Evolutionary conservation across 495 filamentous ascomycete species (phyloP), one percentile per base, ranked within the genome.

Genomic region (Aspergillus sparsus): DNA sequence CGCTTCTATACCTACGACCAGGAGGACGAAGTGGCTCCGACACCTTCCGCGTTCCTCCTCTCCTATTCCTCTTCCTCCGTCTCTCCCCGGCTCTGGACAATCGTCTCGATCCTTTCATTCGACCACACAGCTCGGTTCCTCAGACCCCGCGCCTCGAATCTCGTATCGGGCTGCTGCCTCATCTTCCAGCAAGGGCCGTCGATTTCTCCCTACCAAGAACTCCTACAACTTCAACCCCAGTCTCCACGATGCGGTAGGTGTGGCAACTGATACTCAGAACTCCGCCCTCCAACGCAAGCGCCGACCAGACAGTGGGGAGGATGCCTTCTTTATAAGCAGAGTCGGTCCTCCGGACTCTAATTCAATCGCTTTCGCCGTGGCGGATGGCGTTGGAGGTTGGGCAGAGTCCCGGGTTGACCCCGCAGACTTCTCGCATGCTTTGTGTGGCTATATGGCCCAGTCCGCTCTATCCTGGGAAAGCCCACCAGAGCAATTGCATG

Each of bases 301-400:
- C 53, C 80, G 90, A n/a, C 87, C 88, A 10, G 86, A 87, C 49
- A 91, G 88, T 51, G 94, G 94, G 10, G 92, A 98, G 70, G 94
- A 99, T 83, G 90, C 95, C 35, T 98, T 97, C 73, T 98, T 99
- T 74, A 86, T 94, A 39, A 89, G 88, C 64, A 84, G 82, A 10
- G 76, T 96, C 33, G 85, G 87, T 46, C 52, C 83, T 74, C 12
- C 74, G 74, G 31, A 77, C 87, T 36, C 66, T n/a, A 66, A 70
- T 11, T 67, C 74, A 6, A 64, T 80, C 33, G 92, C 93, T 0
- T 85, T 98, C 62, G 94, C 91, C 6, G 85, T 99, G 16, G 89
- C 93, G 49, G 94, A 98, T 68, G 94, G 94, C 8, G 94, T 99
- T 3, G 94, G 94, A 21, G 94, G 94, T 44, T 99, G 94, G 91